phyloP scores from a whole-genome alignment of 1,139 yeast genomes.

The Geotrichum cucujoidarum region DNA sequence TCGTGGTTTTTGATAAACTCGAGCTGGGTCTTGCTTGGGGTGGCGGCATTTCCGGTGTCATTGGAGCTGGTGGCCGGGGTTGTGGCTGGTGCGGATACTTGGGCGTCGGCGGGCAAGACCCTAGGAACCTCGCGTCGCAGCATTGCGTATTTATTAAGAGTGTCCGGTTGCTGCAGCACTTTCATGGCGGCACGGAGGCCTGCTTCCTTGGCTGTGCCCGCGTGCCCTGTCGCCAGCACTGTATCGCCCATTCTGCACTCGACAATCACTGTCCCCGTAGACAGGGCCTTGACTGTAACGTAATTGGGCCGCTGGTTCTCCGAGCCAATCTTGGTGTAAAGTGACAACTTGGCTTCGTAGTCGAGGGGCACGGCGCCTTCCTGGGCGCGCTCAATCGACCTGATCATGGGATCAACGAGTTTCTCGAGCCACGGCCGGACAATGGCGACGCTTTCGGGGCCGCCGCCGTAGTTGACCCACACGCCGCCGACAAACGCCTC shows the following conservation, averaged over 20 bases:
- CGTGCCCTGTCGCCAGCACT: constrained; percentile 55
- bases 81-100: not conserved
- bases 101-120: constrained; percentile 20
- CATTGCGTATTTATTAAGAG: constrained; percentile 61
- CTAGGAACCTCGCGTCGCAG: constrained; percentile 61
- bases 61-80: not conserved
- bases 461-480: constrained; percentile 45
- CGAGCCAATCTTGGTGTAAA: constrained; percentile 75
- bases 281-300: constrained; percentile 48
- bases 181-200: constrained; percentile 70
- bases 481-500: constrained; percentile 92
- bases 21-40: constrained; percentile 1
- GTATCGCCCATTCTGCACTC: constrained; percentile 58
- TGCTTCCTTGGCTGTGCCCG: constrained; percentile 56
- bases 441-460: constrained; percentile 42
- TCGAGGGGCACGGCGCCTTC: constrained; percentile 40
- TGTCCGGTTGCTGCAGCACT: constrained; percentile 54
- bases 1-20: constrained; percentile 8
- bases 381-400: constrained; percentile 33
- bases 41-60: not conserved
- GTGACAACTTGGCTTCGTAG: constrained; percentile 65
- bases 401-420: constrained; percentile 52
- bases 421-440: constrained; percentile 58
- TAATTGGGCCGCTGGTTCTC: constrained; percentile 67
- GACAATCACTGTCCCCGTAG: constrained; percentile 58